Percentiles rank a stretch among this genome's conserved stretches.
Conservation (phyloP, 192 early-diverging fungal species). For the Coemansia sp. region DNA sequence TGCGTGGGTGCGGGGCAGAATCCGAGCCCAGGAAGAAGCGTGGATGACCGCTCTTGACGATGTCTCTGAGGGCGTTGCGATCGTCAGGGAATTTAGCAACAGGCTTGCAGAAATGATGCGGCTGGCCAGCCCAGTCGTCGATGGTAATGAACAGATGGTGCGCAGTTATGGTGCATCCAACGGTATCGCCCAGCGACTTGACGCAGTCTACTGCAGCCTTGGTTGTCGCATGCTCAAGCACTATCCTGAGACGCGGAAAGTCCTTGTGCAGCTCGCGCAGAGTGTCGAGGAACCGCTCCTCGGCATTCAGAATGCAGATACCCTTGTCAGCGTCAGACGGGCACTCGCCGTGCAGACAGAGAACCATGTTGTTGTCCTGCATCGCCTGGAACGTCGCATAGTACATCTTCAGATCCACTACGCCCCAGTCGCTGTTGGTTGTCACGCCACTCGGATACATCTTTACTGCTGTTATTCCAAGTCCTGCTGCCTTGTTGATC, state of each 20-base stretch:
- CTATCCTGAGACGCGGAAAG: constrained; percentile 93
- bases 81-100: constrained; percentile 96
- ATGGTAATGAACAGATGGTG: constrained; percentile 90
- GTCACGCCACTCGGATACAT: constrained; percentile 96
- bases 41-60: constrained; percentile 83
- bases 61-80: constrained; percentile 80
- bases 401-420: constrained; percentile 69
- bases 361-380: constrained; percentile 89
- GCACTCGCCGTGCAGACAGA: constrained; percentile 95
- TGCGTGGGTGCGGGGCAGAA: constrained; percentile 90
- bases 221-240: constrained; percentile 96
- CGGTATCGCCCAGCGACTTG: constrained; percentile 86
- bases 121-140: constrained; percentile 97
- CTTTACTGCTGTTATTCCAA: constrained; percentile 88
- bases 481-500: constrained; percentile 76
- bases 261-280: constrained; percentile 80
- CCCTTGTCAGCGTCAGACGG: constrained; percentile 82
- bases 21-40: constrained; percentile 98
- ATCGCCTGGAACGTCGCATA: constrained; percentile 94
- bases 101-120: constrained; percentile 98
- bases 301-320: constrained; percentile 95
- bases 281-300: constrained; percentile 86
- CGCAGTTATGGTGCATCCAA: constrained; percentile 93
- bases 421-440: constrained; percentile 94
- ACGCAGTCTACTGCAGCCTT: constrained; percentile 90